phyloP scores from a whole-genome alignment of 352 stramenopile genomes.

The Phytophthora cryptogea region DNA sequence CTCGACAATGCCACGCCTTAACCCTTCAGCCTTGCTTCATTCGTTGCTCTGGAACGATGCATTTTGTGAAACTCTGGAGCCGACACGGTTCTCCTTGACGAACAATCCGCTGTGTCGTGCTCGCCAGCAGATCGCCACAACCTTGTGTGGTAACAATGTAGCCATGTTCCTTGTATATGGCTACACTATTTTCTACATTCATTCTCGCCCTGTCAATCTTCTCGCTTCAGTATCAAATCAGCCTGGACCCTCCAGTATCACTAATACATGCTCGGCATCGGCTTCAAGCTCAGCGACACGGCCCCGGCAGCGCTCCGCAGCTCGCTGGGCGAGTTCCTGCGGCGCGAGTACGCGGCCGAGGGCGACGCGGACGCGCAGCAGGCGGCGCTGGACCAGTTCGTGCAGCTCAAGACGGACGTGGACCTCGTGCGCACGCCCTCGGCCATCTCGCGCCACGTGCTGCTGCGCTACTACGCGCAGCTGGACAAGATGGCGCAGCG shows the following conservation, averaged over 20 bases:
- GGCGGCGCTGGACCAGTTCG: slow-evolving; percentile 48
- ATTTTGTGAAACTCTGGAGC: too few relatives aligned
- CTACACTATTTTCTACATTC: neutral
- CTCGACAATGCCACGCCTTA: too few relatives aligned
- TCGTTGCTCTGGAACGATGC: too few relatives aligned
- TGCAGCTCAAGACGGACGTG: slow-evolving; percentile 65
- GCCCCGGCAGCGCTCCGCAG: slow-evolving; percentile 39
- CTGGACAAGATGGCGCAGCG: slow-evolving; percentile 64
- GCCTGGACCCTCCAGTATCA: neutral
- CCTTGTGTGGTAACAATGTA: neutral
- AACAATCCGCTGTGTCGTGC: too few relatives aligned
- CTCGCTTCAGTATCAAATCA: slow-evolving; percentile 2
- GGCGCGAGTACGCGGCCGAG: slow-evolving; percentile 63
- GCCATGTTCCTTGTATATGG: neutral
- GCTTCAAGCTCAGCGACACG: slow-evolving; percentile 79
- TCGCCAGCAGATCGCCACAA: too few relatives aligned
- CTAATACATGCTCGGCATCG: slow-evolving; percentile 62
- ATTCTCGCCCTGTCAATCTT: neutral
- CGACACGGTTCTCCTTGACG: too few relatives aligned
- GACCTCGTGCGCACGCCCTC: slow-evolving; percentile 77
- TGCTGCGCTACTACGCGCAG: slow-evolving; percentile 81
- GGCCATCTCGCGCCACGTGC: slow-evolving; percentile 62
- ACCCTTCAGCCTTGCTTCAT: too few relatives aligned
- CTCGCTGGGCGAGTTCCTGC: slow-evolving; percentile 69
- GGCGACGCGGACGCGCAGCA: slow-evolving; percentile 25